These are phyloP conservation scores for Zoysia japonica DNA, from an alignment of 176 grass and related monocot species.

Conservation along the genomic window DNA sequence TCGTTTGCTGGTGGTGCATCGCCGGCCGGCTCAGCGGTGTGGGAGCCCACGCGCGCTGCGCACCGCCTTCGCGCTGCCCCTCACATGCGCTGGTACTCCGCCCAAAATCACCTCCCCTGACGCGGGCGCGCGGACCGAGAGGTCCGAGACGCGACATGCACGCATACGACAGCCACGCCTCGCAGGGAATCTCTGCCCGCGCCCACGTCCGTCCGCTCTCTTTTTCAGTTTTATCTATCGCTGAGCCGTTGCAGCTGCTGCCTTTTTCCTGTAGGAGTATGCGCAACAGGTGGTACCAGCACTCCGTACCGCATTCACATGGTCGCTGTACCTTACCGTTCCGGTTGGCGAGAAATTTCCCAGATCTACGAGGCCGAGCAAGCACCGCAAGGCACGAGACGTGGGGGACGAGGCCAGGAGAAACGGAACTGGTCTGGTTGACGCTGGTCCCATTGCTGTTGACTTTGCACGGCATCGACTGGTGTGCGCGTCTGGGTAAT, in stretches of 20 bases:
- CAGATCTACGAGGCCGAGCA: neutral
- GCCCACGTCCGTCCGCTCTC: neutral
- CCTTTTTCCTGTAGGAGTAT: neutral
- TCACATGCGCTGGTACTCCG: neutral
- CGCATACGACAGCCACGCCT: conserved; percentile 2
- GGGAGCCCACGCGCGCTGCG: no score
- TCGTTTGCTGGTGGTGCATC: no score
- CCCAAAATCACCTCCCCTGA: neutral
- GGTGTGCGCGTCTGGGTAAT: neutral
- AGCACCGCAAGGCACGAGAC: neutral
- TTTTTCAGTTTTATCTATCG: neutral
- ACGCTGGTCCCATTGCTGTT: neutral
- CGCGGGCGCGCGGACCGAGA: neutral
- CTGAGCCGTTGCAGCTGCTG: no score
- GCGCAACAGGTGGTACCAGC: neutral
- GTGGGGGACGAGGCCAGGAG: neutral
- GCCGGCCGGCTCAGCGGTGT: no score
- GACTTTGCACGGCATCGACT: neutral
- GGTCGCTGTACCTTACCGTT: neutral
- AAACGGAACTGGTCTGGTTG: neutral
- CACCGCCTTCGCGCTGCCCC: neutral
- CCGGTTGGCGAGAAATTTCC: neutral
- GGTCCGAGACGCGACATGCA: neutral
- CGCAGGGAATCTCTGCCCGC: conserved; percentile 30
- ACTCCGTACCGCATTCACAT: conserved; percentile 1